Base-by-base conservation (phyloP, 1,284 basidiomycete species). In the Vanrija humicola region DNA sequence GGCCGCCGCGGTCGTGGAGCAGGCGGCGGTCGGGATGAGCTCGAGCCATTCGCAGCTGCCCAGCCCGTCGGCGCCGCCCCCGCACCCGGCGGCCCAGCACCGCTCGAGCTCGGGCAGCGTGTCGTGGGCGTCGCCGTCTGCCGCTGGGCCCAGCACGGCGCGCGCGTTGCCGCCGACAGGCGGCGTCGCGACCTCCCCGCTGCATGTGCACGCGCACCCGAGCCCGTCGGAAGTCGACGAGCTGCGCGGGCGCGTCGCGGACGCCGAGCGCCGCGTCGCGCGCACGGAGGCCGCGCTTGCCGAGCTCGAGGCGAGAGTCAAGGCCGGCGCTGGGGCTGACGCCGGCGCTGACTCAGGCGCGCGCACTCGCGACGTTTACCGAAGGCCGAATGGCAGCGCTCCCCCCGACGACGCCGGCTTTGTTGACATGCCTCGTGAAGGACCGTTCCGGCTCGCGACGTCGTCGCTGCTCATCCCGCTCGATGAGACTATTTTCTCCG, bases 401-500 rank as follows among this genome's bases (percentile, higher is more conserved):
- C 6, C 2, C 6, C 12, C 2, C 34, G 34, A 12, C 1, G 34
- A 34, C 34, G 14, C 6, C 12, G 14, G 28, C 28, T 8, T 14
- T 14, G 34, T 34, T 12, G 34, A 34, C 12, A 8, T 34, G 10
- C 34, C 34, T 1, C 34, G 34, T 10, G 34, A 34, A 5, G 34
- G 34, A 10, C 55, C 59, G 10, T 47, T 61, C 5, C 50, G 50
- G 8, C 42, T 61, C 6, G 53, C 52, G 0, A 38, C 47, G n/a
- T 18, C 39, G 46, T 15, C 38, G 39, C 50, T 52, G 29, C 19
- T n/a, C 40, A 47, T 19, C 29, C 54, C 40, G 46, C 52, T 64
- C 43, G 56, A 63, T 48, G 64, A 68, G 56, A 53, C 57, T 21
- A 44, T 64, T 28, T 62, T 60, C 48, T 50, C 59, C 5, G 39